Evolutionary conservation across 2,329 filamentous ascomycete species (phyloP).

Genomic region (Stromatinia cepivora): DNA sequence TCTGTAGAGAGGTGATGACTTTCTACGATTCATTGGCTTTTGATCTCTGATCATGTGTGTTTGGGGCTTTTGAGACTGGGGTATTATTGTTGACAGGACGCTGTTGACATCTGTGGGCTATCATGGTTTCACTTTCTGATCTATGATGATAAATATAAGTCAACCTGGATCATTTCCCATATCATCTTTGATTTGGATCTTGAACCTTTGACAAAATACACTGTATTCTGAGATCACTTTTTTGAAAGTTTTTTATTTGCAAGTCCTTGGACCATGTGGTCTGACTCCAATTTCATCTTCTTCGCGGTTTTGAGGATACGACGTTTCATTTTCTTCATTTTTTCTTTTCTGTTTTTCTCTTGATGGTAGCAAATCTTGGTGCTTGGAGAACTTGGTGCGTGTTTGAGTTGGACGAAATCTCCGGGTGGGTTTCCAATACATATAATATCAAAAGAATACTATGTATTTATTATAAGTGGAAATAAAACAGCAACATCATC

Average conservation of each 20-base stretch:
- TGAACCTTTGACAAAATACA: not conserved
- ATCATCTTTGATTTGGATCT: not conserved
- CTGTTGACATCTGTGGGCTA: too few species aligned
- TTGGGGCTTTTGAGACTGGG: not conserved
- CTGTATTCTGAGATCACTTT: constrained; percentile 5
- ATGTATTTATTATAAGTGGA: too few species aligned
- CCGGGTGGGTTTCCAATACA: too few species aligned
- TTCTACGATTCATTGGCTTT: not conserved
- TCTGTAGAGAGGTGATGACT: not conserved
- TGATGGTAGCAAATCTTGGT: too few species aligned
- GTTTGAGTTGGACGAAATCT: not conserved
- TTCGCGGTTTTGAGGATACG: not conserved
- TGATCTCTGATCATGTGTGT: not conserved
- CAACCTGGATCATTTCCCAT: not conserved
- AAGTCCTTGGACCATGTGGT: not conserved
- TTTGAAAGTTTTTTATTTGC: not conserved
- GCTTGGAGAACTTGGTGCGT: too few species aligned
- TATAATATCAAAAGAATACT: too few species aligned
- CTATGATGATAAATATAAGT: not conserved
- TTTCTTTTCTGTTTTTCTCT: not conserved
- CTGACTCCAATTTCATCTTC: not conserved
- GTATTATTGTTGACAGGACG: not conserved
- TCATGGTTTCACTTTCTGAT: not conserved
- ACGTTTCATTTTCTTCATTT: not conserved
- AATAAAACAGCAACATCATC: too few species aligned